These are phyloP conservation scores for Rhizophora apiculata DNA, from an alignment of 345 rosid species.

Conservation along the genomic window DNA sequence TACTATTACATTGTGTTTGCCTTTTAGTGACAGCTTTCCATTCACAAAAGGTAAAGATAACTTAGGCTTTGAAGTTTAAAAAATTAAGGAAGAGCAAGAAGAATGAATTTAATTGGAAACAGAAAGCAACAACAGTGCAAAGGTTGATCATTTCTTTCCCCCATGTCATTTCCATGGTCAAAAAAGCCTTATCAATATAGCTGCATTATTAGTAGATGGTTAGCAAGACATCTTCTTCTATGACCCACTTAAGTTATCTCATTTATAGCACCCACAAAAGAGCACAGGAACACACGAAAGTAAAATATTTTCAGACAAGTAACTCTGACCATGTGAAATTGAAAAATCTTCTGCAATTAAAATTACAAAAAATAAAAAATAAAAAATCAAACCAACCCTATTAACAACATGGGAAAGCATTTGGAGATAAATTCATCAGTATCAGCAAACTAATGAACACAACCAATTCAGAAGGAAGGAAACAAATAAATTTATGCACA, in stretches of 20 bases:
- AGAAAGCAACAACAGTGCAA: not conserved
- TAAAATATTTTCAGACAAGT: not conserved
- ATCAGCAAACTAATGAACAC: constrained; percentile 18
- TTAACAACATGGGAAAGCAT: constrained; percentile 1
- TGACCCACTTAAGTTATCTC: too few species aligned
- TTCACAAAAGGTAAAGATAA: not conserved
- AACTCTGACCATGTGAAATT: not conserved
- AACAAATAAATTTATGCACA: not conserved
- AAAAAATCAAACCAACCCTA: not conserved
- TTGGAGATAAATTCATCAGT: constrained; percentile 8
- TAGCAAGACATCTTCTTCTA: too few species aligned
- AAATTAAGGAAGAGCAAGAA: not conserved
- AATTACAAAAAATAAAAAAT: not conserved
- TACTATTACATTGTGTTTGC: too few species aligned
- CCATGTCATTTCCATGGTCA: not conserved
- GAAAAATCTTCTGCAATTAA: not conserved
- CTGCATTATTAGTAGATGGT: too few species aligned
- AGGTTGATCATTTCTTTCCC: not conserved
- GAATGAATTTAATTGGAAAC: not conserved
- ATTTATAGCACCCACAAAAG: not conserved
- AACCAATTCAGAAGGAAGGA: constrained; percentile 13
- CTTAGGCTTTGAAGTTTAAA: not conserved
- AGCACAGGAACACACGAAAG: not conserved
- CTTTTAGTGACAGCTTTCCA: not conserved
- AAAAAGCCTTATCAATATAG: too few species aligned